Percentiles rank a stretch among this genome's conserved stretches.
Evolutionary conservation across 1,284 basidiomycete species (phyloP).

Genomic region (Rugosomyces carneus): DNA sequence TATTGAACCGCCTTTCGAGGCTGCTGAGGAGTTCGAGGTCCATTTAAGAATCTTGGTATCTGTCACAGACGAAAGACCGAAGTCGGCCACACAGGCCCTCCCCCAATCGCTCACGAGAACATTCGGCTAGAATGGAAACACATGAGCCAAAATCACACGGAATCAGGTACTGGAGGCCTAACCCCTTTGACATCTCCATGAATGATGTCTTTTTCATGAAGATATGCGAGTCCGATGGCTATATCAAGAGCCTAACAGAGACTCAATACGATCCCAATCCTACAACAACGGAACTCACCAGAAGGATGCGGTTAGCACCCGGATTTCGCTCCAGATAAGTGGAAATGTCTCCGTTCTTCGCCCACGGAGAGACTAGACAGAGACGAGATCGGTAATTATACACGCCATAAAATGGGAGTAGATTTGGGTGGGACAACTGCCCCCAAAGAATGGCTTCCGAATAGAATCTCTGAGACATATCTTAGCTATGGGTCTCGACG

Average conservation of each 20-base stretch:
- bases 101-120: conserved; percentile 21
- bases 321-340: conserved; percentile 12
- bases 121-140: conserved; percentile 17
- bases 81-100: conserved; percentile 25
- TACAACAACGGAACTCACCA: conserved; percentile 1
- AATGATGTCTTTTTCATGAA: conserved; percentile 13
- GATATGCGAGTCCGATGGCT: conserved; percentile 7
- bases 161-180: neutral
- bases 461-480: conserved; percentile 14
- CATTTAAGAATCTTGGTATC: conserved; percentile 14
- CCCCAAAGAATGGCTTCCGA: conserved; percentile 22
- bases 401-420: conserved; percentile 22
- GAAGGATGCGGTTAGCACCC: conserved; percentile 7
- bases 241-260: conserved; percentile 6
- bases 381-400: conserved; percentile 16
- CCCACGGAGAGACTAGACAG: conserved; percentile 23
- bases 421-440: conserved; percentile 19
- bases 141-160: neutral
- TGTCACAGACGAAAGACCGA: conserved; percentile 22
- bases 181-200: conserved; percentile 15
- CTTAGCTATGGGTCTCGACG: neutral
- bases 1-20: conserved; percentile 11
- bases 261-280: neutral
- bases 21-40: conserved; percentile 12
- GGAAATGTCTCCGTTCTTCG: conserved; percentile 19